phyloP scores from a whole-genome alignment of 164 flowering plant genomes.

The Aristolochia contorta region DNA sequence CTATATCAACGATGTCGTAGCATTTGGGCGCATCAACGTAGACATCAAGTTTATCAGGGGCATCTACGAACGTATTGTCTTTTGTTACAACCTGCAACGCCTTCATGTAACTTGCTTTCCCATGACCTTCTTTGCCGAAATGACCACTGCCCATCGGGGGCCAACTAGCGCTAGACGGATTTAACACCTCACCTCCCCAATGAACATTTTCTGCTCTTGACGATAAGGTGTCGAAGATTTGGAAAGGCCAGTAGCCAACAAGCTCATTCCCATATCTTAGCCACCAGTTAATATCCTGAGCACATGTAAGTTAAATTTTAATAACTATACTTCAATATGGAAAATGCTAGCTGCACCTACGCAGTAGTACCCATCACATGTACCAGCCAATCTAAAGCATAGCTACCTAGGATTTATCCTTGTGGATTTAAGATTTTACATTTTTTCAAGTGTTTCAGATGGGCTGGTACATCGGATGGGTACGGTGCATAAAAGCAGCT shows the following conservation, averaged over 20 bases:
- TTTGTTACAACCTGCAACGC: background rate
- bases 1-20: background rate
- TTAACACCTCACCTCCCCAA: background rate
- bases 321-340: too few species aligned
- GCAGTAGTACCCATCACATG: too few species aligned
- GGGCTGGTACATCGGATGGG: too few species aligned
- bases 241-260: background rate
- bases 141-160: constrained; percentile 3
- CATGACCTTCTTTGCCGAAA: background rate
- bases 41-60: background rate
- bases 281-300: background rate
- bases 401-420: too few species aligned
- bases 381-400: too few species aligned
- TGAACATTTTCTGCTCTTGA: background rate
- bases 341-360: too few species aligned
- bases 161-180: background rate
- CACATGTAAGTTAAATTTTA: background rate
- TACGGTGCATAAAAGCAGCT: too few species aligned
- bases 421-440: too few species aligned
- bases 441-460: too few species aligned
- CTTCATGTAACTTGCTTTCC: background rate
- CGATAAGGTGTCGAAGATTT: background rate
- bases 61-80: background rate
- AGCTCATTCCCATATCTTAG: background rate
- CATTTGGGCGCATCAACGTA: background rate